Evolutionary conservation across 2,329 filamentous ascomycete genomes (phyloP).

Genomic region (Cercospora janseana): DNA sequence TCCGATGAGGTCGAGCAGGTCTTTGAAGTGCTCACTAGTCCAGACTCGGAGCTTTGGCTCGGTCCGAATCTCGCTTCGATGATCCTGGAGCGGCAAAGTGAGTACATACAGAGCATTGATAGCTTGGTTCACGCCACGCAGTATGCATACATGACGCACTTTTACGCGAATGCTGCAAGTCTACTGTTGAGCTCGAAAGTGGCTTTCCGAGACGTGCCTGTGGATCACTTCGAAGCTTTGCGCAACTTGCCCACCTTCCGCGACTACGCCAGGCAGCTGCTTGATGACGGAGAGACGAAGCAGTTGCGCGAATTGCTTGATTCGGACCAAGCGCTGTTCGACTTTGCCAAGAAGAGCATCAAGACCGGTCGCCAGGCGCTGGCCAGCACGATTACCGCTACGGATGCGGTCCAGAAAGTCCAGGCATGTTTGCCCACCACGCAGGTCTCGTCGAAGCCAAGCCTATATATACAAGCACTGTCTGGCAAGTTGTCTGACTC

Average conservation of each 20-base stretch:
- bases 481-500: conserved; percentile 55
- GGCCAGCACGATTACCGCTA: conserved; percentile 41
- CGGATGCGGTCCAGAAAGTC: conserved; percentile 38
- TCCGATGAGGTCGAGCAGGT: conserved; percentile 69
- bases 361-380: conserved; percentile 43
- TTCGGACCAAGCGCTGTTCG: conserved; percentile 57
- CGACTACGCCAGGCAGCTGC: conserved; percentile 33
- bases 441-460: conserved; percentile 41
- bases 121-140: conserved; percentile 61
- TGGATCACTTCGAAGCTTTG: conserved; percentile 64
- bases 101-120: conserved; percentile 74
- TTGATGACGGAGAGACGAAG: conserved; percentile 32
- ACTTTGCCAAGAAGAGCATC: conserved; percentile 41
- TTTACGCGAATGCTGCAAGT: conserved; percentile 74
- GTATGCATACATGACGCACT: conserved; percentile 85
- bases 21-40: conserved; percentile 64
- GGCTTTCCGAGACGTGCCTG: conserved; percentile 47
- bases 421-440: conserved; percentile 41
- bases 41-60: conserved; percentile 58
- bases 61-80: conserved; percentile 62
- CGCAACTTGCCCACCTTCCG: conserved; percentile 69
- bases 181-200: conserved; percentile 54
- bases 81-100: conserved; percentile 69
- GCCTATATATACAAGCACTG: conserved; percentile 62
- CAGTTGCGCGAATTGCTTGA: conserved; percentile 56